phyloP scores from a whole-genome alignment of 139 green algal species.

The Nannochloris sp. region DNA sequence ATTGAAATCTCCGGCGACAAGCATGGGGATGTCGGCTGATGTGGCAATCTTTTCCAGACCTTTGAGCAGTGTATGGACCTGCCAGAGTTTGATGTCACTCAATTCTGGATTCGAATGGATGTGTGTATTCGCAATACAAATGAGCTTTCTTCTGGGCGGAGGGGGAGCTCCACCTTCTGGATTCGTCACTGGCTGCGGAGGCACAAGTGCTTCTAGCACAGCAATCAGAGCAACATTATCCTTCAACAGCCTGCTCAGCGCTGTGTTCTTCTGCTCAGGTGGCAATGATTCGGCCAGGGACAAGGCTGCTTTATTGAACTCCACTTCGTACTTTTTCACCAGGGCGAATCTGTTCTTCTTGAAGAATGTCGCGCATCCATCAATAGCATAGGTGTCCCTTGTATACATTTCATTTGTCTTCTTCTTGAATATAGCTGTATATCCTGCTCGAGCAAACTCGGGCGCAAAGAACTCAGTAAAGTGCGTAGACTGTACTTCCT shows the following conservation, averaged over 20 bases:
- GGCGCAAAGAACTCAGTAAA: conserved; percentile 61
- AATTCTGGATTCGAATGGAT: conserved; percentile 98
- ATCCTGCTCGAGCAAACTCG: conserved; percentile 80
- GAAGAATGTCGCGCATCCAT: conserved; percentile 98
- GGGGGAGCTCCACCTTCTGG: background rate
- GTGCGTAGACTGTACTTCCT: conserved; percentile 93
- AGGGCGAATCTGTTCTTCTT: conserved; percentile 75
- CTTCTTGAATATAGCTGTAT: conserved; percentile 97
- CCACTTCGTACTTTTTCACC: conserved; percentile 99
- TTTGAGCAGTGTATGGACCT: conserved; percentile 99
- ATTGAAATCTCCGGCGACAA: conserved; percentile 98
- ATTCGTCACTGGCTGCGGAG: conserved; percentile 24
- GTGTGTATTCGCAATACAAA: conserved; percentile 99
- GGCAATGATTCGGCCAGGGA: conserved; percentile 74
- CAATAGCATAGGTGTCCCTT: conserved; percentile 72
- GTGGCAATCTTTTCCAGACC: conserved; percentile 97
- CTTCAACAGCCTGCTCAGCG: conserved; percentile 91
- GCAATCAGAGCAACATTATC: conserved; percentile 96
- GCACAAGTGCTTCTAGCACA: conserved; percentile 86
- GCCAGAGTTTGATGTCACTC: conserved; percentile 98
- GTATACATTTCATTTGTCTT: conserved; percentile 93
- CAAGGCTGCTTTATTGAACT: conserved; percentile 99
- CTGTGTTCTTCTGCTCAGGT: conserved; percentile 84
- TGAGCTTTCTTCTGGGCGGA: conserved; percentile 57
- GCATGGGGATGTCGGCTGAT: conserved; percentile 86